phyloP scores from a whole-genome alignment of 768 basidiomycete genomes.

The Agrocybe chaxingu region DNA sequence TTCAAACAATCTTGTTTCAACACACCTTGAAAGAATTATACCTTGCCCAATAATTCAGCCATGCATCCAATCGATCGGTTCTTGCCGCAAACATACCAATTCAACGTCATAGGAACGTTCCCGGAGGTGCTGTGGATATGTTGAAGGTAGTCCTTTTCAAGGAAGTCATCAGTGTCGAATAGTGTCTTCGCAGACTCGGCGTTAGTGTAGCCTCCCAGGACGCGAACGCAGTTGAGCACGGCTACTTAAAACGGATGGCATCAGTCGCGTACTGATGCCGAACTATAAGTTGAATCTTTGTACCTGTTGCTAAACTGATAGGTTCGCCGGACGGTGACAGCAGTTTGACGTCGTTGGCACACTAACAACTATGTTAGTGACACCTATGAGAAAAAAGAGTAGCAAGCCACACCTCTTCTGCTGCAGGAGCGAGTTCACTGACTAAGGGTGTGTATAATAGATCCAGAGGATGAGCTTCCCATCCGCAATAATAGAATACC shows the following conservation, averaged over 20 bases:
- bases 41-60: conserved; percentile 27
- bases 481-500: background rate
- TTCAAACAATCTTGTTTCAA: background rate
- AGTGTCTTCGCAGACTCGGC: conserved; percentile 45
- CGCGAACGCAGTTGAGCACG: conserved; percentile 61
- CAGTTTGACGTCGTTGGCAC: conserved; percentile 49
- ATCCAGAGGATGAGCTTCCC: background rate
- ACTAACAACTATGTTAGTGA: conserved; percentile 30
- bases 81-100: conserved; percentile 39
- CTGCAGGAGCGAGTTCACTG: conserved; percentile 49
- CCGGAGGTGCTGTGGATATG: conserved; percentile 42
- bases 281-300: background rate
- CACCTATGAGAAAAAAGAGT: background rate
- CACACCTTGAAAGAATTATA: conserved; percentile 64
- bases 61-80: no score
- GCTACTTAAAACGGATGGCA: conserved; percentile 26
- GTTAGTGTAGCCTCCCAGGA: conserved; percentile 57
- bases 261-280: background rate
- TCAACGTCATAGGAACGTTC: conserved; percentile 50
- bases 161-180: conserved; percentile 60
- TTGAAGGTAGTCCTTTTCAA: conserved; percentile 50
- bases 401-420: conserved; percentile 53
- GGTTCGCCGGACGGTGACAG: conserved; percentile 57
- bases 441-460: conserved; percentile 33
- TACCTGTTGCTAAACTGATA: conserved; percentile 52